These are phyloP conservation scores for Rhodofomes roseus DNA, from an alignment of 1,284 basidiomycete species.

Conservation along the genomic window DNA sequence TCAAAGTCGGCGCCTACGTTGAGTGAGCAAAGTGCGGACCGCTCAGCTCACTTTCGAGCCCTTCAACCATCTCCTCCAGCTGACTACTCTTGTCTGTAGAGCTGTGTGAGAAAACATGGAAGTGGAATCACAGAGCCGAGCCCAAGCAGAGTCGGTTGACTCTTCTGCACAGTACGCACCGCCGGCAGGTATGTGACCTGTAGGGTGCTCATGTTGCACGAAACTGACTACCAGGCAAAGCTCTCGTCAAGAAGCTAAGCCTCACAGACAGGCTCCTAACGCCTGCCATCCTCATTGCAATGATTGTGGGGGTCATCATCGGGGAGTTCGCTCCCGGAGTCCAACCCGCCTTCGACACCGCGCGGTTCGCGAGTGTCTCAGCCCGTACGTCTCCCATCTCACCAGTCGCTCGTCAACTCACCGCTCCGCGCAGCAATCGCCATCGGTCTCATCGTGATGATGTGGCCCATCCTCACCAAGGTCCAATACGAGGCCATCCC, in stretches of 20 bases:
- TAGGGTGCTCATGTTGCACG: not conserved
- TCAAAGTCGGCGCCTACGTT: slow-evolving; percentile 18
- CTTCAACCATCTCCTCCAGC: not conserved
- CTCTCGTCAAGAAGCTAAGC: slow-evolving; percentile 42
- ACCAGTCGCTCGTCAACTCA: slow-evolving; percentile 12
- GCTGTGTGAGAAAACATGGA: not conserved
- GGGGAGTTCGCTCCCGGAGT: slow-evolving; percentile 58
- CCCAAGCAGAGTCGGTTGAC: not conserved
- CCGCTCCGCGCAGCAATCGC: slow-evolving; percentile 55
- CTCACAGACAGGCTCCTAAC: slow-evolving; percentile 70
- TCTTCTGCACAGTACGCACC: not conserved
- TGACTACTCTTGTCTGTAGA: not conserved
- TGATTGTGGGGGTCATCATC: slow-evolving; percentile 80
- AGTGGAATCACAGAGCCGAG: not conserved
- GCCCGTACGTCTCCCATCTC: slow-evolving; percentile 43
- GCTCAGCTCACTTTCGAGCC: not conserved
- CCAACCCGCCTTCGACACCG: slow-evolving; percentile 49
- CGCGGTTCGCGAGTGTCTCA: slow-evolving; percentile 51
- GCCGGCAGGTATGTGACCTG: not conserved
- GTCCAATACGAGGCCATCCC: slow-evolving; percentile 78
- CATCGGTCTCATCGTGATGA: slow-evolving; percentile 82
- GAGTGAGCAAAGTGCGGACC: not conserved
- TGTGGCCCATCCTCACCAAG: slow-evolving; percentile 84
- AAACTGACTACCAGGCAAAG: slow-evolving; percentile 20
- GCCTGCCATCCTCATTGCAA: slow-evolving; percentile 67